phyloP scores from a whole-genome alignment of 208 protist genomes.

The Leishmania aethiopica region DNA sequence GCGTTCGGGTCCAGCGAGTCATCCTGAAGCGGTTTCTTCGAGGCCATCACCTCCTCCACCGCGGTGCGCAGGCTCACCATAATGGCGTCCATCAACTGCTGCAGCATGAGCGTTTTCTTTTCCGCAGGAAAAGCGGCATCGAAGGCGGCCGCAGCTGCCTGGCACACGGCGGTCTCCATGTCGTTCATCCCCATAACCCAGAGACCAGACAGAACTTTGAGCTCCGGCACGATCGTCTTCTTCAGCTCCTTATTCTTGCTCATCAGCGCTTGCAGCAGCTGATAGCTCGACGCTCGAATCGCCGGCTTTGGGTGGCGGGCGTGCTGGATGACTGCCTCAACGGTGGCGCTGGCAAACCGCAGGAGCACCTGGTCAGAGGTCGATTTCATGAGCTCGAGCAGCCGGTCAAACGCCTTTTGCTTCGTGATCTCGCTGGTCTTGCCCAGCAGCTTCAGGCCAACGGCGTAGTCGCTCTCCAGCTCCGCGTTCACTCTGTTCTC shows the following conservation, averaged over 20 bases:
- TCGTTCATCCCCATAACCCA: constrained; percentile 89
- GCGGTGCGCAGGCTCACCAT: constrained; percentile 40
- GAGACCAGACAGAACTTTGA: constrained; percentile 55
- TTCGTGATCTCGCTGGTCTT: constrained; percentile 89
- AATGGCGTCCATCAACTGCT: constrained; percentile 64
- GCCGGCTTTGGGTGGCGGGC: constrained; percentile 62
- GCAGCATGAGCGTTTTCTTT: constrained; percentile 61
- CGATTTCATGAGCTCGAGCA: constrained; percentile 34
- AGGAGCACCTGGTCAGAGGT: constrained; percentile 40
- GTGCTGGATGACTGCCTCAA: constrained; percentile 66
- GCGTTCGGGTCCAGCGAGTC: constrained; percentile 68
- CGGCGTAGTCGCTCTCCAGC: constrained; percentile 47
- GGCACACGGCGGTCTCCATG: constrained; percentile 65
- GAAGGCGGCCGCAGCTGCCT: constrained; percentile 59
- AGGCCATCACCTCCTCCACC: constrained; percentile 40
- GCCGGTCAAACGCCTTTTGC: constrained; percentile 75
- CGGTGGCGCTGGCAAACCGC: constrained; percentile 52
- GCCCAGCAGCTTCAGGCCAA: constrained; percentile 70
- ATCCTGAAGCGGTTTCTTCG: constrained; percentile 61
- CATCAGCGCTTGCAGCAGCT: constrained; percentile 56
- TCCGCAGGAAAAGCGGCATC: constrained; percentile 61
- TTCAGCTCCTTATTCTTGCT: constrained; percentile 45
- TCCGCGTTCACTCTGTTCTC: constrained; percentile 31
- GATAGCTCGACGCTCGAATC: constrained; percentile 63
- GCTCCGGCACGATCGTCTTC: constrained; percentile 31